Evolutionary conservation across 2,329 filamentous ascomycete species (phyloP), one percentile per base, ranked within the genome.

Genomic region (Didymella exigua): DNA sequence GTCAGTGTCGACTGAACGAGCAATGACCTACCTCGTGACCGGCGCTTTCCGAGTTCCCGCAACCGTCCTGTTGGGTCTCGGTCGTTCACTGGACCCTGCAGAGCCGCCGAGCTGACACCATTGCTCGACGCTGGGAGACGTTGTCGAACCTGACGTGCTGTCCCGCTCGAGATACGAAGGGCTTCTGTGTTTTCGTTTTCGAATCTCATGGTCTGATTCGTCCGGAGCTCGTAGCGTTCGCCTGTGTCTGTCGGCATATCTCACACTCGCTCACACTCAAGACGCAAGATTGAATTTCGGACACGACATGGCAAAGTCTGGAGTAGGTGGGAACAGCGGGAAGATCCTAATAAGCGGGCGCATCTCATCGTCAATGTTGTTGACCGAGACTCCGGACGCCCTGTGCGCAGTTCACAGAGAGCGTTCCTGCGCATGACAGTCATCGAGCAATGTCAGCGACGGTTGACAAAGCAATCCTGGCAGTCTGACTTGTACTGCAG

Each of bases 241-340:
- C 37, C 52, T 52, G 44, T 48, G 31, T 56, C 48, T 33, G 54
- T 18, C 30, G 16, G 11, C 18, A 14, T 56, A 40, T 56, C 48
- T 56, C 47, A 43, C 30, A 33, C 10, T 16, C 34, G 16, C 29
- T 36, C 14, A 24, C 44, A 26, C 43, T 44, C 14, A 23, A 16
- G 30, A 41, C 40, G 21, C 40, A 38, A 33, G 23, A 43, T 23
- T 37, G 37, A 47, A 21, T 49, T 52, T 49, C 27, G 21, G 16
- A 7, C 14, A 29, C 36, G 16, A 51, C 49, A 24, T 7, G 45
- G 42, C 50, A 55, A 33, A 43, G 31, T 47, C 53, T 55, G 33
- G 49, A 49, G 40, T 46, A 38, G 36, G 45, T 63, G 61, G 51
- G 36, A 48, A 51, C 42, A 41, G 48, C 54, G 49, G 51, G 59